Conservation (phyloP, 1,139 yeast species). For the Neolecta irregularis region DNA sequence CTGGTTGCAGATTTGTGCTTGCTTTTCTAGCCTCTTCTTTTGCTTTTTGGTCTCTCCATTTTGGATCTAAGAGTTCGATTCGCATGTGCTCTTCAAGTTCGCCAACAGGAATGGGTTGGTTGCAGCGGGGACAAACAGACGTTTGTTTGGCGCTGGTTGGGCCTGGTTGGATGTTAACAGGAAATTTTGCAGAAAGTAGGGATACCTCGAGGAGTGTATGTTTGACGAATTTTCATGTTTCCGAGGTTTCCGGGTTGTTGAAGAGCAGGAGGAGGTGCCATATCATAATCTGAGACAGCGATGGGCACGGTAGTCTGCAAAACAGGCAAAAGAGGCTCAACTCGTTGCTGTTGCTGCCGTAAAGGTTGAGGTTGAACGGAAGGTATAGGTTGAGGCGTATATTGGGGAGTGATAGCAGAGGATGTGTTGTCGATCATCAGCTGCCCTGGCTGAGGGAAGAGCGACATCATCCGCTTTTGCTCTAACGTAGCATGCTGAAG, state of each 20-base stretch:
- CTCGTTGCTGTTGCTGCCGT: slow-evolving; percentile 9
- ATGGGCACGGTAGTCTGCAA: not conserved
- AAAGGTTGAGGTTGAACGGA: slow-evolving; percentile 16
- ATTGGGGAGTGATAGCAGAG: slow-evolving; percentile 15
- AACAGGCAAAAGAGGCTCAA: too few species aligned
- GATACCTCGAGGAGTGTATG: slow-evolving; percentile 24
- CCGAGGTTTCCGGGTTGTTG: slow-evolving; percentile 10
- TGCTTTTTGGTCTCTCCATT: slow-evolving; percentile 54
- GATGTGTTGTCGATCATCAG: slow-evolving; percentile 26
- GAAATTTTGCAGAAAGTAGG: not conserved
- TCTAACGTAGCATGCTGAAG: slow-evolving; percentile 49
- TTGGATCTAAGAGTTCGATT: slow-evolving; percentile 62
- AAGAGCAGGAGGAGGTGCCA: slow-evolving; percentile 3
- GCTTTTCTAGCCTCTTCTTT: slow-evolving; percentile 44
- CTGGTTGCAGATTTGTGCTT: slow-evolving; percentile 47
- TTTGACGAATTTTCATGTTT: slow-evolving; percentile 15
- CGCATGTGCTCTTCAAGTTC: slow-evolving; percentile 61
- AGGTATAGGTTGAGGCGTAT: slow-evolving; percentile 14
- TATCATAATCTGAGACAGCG: not conserved
- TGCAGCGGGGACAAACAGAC: slow-evolving; percentile 60
- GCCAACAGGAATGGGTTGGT: slow-evolving; percentile 47
- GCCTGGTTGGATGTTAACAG: slow-evolving; percentile 30
- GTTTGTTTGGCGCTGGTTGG: slow-evolving; percentile 22
- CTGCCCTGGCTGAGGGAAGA: slow-evolving; percentile 14
- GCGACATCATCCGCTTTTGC: slow-evolving; percentile 24